Evolutionary conservation across 176 grass and related monocot genomes (phyloP).

Genomic region (bread wheat (Triticum aestivum)): DNA sequence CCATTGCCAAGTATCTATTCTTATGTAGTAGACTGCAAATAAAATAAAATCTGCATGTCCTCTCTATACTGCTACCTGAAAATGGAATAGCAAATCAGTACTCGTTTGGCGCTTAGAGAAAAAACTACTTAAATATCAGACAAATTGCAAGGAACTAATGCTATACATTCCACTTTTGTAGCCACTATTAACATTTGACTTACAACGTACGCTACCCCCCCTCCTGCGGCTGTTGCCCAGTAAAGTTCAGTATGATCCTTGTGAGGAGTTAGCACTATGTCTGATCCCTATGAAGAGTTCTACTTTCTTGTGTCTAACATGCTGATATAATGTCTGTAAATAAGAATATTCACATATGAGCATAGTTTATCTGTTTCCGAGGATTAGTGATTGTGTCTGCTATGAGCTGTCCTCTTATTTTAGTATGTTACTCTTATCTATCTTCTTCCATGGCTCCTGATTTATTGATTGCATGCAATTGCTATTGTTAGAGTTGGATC

Average conservation of each 20-base stretch:
- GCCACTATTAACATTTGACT: neutral
- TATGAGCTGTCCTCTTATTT: neutral
- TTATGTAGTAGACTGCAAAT: neutral
- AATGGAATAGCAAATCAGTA: slow-evolving; percentile 1
- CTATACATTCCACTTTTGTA: neutral
- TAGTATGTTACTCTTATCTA: neutral
- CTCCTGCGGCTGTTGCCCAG: neutral
- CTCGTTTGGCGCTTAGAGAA: neutral
- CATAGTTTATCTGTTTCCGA: slow-evolving; percentile 14
- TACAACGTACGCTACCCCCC: no score
- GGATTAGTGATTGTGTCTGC: neutral
- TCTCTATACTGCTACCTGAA: neutral
- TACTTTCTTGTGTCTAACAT: neutral
- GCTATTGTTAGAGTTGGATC: slow-evolving; percentile 21
- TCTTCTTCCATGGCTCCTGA: neutral
- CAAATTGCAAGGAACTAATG: neutral
- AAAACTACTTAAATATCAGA: neutral
- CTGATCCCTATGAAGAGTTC: neutral
- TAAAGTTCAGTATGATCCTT: neutral
- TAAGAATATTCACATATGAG: neutral
- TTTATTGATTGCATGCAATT: slow-evolving; percentile 7
- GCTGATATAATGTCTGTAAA: neutral
- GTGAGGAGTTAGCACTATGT: neutral
- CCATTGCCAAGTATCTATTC: neutral
- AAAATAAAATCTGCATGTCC: neutral